These are phyloP conservation scores for Camelina sativa DNA, from an alignment of 345 rosid species.

Conservation along the genomic window DNA sequence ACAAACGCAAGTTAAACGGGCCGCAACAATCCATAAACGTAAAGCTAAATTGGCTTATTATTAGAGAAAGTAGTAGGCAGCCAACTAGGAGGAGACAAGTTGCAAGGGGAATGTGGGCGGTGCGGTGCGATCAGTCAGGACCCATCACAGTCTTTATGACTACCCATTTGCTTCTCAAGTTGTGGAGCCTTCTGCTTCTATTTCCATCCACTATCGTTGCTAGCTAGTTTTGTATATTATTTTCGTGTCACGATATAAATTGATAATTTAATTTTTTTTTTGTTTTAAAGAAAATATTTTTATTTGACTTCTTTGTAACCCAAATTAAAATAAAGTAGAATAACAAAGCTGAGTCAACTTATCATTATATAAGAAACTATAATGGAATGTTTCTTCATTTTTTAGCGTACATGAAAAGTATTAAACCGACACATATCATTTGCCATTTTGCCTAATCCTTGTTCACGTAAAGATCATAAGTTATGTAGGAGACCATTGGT, in stretches of 20 bases:
- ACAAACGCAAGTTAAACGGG: not conserved
- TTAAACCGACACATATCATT: not conserved
- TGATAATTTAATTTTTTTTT: not conserved
- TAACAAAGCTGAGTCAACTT: not conserved
- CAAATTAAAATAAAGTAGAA: not conserved
- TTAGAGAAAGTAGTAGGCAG: not conserved
- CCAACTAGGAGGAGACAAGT: conserved; percentile 40
- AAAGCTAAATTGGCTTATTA: not conserved
- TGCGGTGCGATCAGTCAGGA: conserved; percentile 28
- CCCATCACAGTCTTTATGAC: conserved; percentile 40
- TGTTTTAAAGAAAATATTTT: not conserved
- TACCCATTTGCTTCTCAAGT: conserved; percentile 38
- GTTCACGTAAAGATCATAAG: not conserved
- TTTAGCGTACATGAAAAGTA: no score
- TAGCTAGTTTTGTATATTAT: not conserved
- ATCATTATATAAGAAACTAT: not conserved
- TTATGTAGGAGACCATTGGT: not conserved
- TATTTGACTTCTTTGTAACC: not conserved
- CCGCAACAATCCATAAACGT: not conserved
- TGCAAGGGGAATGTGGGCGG: conserved; percentile 39
- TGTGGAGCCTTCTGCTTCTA: conserved; percentile 29
- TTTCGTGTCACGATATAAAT: conserved; percentile 7
- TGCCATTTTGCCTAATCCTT: not conserved
- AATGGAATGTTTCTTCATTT: no score
- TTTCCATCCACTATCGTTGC: not conserved